phyloP scores from a whole-genome alignment of 2,329 filamentous ascomycete genomes.

The Aspergillus phoenicis region DNA sequence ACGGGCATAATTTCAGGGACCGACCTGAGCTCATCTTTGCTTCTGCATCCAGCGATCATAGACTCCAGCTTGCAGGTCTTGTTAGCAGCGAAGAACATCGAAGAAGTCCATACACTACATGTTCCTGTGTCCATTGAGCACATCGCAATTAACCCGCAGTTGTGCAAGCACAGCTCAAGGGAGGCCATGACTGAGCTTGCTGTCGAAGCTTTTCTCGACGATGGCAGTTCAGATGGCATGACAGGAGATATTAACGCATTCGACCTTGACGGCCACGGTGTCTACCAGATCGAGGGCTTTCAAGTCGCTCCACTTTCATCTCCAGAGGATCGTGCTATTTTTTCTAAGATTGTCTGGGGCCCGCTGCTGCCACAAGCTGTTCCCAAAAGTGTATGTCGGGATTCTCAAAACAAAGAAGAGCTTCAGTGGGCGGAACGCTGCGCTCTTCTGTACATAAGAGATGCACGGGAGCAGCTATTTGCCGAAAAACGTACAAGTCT shows the following conservation, averaged over 20 bases:
- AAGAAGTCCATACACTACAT: neutral
- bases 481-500: neutral
- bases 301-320: neutral
- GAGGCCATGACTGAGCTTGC: neutral
- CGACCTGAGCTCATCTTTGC: neutral
- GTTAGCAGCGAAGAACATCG: neutral
- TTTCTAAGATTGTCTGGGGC: constrained; percentile 5
- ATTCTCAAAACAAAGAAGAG: neutral
- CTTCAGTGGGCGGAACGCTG: neutral
- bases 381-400: neutral
- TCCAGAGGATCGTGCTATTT: constrained; percentile 2
- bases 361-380: neutral
- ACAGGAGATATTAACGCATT: neutral
- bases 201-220: neutral
- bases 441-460: neutral
- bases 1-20: neutral
- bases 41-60: neutral
- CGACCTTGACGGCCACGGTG: neutral
- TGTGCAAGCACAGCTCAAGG: neutral
- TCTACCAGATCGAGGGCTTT: constrained; percentile 5
- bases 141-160: neutral
- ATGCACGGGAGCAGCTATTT: neutral
- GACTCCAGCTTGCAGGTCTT: constrained; percentile 3
- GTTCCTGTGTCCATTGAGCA: neutral
- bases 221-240: neutral